Base-by-base conservation (phyloP, 2,329 filamentous ascomycete genomes). In the Neopestalotiopsis sp. region DNA sequence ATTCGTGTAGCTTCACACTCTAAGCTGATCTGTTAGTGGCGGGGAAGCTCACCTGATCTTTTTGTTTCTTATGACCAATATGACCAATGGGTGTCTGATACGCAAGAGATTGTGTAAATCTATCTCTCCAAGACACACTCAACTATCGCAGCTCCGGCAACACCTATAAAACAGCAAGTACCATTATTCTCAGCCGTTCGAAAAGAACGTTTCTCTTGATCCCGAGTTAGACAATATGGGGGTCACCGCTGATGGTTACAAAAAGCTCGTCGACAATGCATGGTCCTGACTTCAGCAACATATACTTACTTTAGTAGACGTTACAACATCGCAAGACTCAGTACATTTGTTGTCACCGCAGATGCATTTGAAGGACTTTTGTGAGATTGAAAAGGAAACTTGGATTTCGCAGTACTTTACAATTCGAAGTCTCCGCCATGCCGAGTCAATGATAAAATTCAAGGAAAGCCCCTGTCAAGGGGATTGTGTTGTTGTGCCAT, bases 401-500 rank as follows among this genome's bases (percentile, higher is more conserved):
- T 28, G 57, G 6, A 30, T 28, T 10, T 59, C 57, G 30, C 57
- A 59, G 45, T 53, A 53, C 45, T 53, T 53, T 53, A 53, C 45
- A 53, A 53, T 17, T 53, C 14, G 45, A 20, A 53, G 32, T 62
- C 13, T 49, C 40, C 14, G 42, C 61, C 38, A 49, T 53, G 61
- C 38, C 61, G 20, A 49, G 40, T 64, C 34, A 49, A 64, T 30
- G n/a, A 64, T 28, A 49, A 28, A 34, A 64, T 64, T 45, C n/a
- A 64, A 49, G 40, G 40, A 64, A 64, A 64, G 24, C 38, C 17
- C 24, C 57, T 59, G 12, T 28, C 17, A 49, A 20, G n/a, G 14
- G 38, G 61, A 49, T 24, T 38, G 34, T 38, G 34, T 38, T 62
- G 17, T 62, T 30, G 34, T 62, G 14, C 59, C 24, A 40, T 62